Base-by-base conservation (phyloP, 805 yeast genomes). In the Metschnikowia cerradonensis region DNA sequence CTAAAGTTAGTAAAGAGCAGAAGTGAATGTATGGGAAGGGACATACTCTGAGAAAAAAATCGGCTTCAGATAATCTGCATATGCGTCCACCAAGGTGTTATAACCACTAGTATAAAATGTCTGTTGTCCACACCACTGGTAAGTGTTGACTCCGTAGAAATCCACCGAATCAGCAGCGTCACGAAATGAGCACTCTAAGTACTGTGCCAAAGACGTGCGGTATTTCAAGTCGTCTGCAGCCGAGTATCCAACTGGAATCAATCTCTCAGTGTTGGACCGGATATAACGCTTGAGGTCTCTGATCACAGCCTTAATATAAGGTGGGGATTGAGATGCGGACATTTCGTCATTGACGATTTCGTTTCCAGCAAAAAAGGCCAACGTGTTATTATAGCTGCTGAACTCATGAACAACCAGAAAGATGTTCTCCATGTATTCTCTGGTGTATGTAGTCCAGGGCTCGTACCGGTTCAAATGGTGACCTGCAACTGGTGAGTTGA, bases 361-460 rank as follows among this genome's bases (percentile, higher is more conserved):
- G 69, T 90, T 90, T 1, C 97, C 97, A 3, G 96, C 95, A 70
- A 91, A 89, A 66, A 84, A 90, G 0, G 89, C 97, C 49, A 92
- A 74, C 0, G 97, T 90, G 67, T 92, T 92, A 68, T 90, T 88
- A 68, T 88, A 92, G 17, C 79, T 75, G 3, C 95, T 76, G 64
- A 92, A 92, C 55, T 87, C 90, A 49, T 89, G 87, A 14, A 90
- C 83, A 7, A 90, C 86, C 61, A 78, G 80, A 66, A 88, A 88
- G 4, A 90, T 81, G 63, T 89, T 96, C 41, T 79, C 80, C 57
- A 89, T 64, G 67, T 92, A 92, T 1, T 71, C 77, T 8, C 72
- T 75, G 55, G 79, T 88, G 65, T 91, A 92, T 0, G 94, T 78
- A 15, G 86, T 83, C 97, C 97, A 90, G 0, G 98, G 98, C 61